Base-by-base conservation (phyloP, 73 alveolate genomes). In the Stentor coeruleus region DNA sequence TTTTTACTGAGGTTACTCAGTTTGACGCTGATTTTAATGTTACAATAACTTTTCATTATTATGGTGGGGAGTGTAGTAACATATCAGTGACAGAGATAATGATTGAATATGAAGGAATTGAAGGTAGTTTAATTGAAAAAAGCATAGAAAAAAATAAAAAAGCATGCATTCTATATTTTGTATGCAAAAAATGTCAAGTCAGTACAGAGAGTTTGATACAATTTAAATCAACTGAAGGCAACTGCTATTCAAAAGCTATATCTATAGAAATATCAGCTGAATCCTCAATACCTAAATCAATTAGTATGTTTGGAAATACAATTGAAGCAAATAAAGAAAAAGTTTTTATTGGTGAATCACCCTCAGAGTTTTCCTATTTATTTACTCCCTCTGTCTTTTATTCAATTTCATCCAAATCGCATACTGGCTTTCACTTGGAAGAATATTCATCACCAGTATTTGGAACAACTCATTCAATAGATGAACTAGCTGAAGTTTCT, bases 211-310 rank as follows among this genome's bases (percentile, higher is more conserved):
- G 49, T 26, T 33, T 26, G 33, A 33, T 66, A 1, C n/a, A 26
- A 20, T 20, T 66, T 11, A 66, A 20, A 26, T 33, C 33, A 31
- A 20, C 14, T 1, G 79, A 66, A 31, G n/a, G 40, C 2, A 37
- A 26, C 11, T 28, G 79, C 39, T 66, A 26, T 66, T 1, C 79
- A 20, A 26, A 26, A 20, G n/a, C 20, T 26, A 66, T 66, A 14
- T 20, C 36, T 28, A 40, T 66, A 20, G 33, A 66, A 26, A 15
- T 66, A 20, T 26, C 79, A 20, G 11, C 79, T 26, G 33, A 26
- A 1, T 66, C 79, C 33, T 66, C 79, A 66, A 66, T 66, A 0
- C 79, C 79, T 66, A 33, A 66, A 14, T 26, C n/a, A 66, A 66
- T 66, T 40, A 66, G 79, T 31, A 26, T 33, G 39, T 37, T 66